Conservation (phyloP, 78 protist species). For the Dictyostelium citrinum region DNA sequence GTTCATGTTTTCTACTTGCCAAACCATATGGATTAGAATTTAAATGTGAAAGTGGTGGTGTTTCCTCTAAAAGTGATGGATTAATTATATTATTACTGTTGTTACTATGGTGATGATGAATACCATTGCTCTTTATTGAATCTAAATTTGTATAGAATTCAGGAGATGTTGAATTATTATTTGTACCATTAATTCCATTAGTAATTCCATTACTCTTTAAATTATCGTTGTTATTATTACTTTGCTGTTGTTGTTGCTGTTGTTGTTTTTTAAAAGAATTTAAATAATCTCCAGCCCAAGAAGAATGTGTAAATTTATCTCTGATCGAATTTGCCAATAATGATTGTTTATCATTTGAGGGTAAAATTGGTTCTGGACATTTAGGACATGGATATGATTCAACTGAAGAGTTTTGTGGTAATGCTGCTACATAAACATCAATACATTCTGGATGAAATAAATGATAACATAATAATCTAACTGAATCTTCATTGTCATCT, state of each 20-base stretch:
- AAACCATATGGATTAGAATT: constrained; percentile 53
- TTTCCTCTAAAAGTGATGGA: constrained; percentile 37
- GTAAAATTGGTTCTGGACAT: constrained; percentile 51
- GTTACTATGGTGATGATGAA: background rate
- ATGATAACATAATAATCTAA: constrained; percentile 62
- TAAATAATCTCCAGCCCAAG: constrained; percentile 28
- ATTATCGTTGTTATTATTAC: background rate
- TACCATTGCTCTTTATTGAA: background rate
- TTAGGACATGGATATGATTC: constrained; percentile 50
- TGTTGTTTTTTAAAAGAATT: background rate
- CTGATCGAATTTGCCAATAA: constrained; percentile 11
- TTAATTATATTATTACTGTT: background rate
- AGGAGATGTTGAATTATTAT: background rate
- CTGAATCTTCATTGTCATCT: constrained; percentile 1
- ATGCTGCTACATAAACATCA: constrained; percentile 69
- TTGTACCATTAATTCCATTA: background rate
- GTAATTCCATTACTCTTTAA: background rate
- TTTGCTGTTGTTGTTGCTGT: background rate
- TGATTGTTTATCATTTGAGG: constrained; percentile 21
- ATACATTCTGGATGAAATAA: constrained; percentile 74
- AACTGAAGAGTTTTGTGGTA: constrained; percentile 17
- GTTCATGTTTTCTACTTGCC: constrained; percentile 48
- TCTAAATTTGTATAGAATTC: constrained; percentile 8
- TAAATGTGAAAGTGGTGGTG: constrained; percentile 63
- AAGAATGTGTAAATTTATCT: constrained; percentile 6